Percentiles rank a stretch among this genome's conserved stretches.
These are phyloP conservation scores for Russula sp. DNA, from an alignment of 768 basidiomycete species.

Conservation along the genomic window DNA sequence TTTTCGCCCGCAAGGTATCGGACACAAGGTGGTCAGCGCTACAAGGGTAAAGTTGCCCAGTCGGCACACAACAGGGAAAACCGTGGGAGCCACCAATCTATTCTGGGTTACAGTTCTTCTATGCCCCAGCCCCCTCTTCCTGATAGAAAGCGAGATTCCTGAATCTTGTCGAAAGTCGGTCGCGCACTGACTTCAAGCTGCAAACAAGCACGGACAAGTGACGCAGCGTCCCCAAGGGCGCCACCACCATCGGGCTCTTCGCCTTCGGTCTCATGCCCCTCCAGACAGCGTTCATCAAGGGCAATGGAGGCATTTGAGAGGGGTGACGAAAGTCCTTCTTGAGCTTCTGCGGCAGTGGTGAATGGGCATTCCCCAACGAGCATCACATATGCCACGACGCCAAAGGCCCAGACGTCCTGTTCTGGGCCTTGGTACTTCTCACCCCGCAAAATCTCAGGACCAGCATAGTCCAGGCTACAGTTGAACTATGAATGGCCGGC, in stretches of 20 bases:
- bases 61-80: background rate
- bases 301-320: conserved; percentile 72
- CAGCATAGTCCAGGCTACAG: conserved; percentile 82
- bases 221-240: conserved; percentile 75
- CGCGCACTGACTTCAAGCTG: conserved; percentile 70
- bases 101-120: conserved; percentile 24
- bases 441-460: conserved; percentile 92
- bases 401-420: conserved; percentile 98
- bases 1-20: conserved; percentile 11
- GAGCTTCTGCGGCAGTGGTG: conserved; percentile 85
- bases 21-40: conserved; percentile 5
- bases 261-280: conserved; percentile 66
- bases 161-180: conserved; percentile 80
- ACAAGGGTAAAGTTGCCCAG: conserved; percentile 2
- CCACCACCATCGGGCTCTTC: conserved; percentile 81
- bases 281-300: conserved; percentile 74
- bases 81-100: conserved; percentile 8
- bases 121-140: conserved; percentile 72
- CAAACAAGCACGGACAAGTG: conserved; percentile 78
- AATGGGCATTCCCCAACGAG: conserved; percentile 90
- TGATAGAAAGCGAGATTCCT: conserved; percentile 73
- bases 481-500: conserved; percentile 22
- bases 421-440: conserved; percentile 94
- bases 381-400: conserved; percentile 94
- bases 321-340: conserved; percentile 72